Evolutionary conservation across 768 basidiomycete species (phyloP).

Genomic region (Phaffia australis): DNA sequence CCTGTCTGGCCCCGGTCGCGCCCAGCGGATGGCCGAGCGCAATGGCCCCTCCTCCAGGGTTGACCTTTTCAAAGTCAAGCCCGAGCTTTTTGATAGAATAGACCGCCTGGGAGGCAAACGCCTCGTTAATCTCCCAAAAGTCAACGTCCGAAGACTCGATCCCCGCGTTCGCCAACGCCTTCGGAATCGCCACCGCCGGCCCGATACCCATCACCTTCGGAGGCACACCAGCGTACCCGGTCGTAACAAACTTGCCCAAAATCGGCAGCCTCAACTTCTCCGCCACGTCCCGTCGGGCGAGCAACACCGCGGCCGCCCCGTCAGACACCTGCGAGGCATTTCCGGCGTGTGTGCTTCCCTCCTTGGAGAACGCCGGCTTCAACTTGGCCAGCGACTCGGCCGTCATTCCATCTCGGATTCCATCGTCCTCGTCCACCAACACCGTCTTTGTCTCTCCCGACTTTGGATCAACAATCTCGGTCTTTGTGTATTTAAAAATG

Average conservation of each 20-base stretch:
- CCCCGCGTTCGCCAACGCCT: slow-evolving; percentile 32
- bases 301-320: slow-evolving; percentile 79
- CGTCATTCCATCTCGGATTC: slow-evolving; percentile 75
- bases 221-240: slow-evolving; percentile 64
- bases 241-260: slow-evolving; percentile 69
- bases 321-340: slow-evolving; percentile 87
- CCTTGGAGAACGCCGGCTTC: slow-evolving; percentile 69
- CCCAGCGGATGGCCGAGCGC: slow-evolving; percentile 46
- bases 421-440: slow-evolving; percentile 70
- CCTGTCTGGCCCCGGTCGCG: slow-evolving; percentile 72
- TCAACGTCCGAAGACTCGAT: slow-evolving; percentile 51
- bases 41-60: slow-evolving; percentile 77
- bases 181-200: slow-evolving; percentile 77
- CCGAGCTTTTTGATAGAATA: slow-evolving; percentile 59
- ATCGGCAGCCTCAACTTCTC: slow-evolving; percentile 75
- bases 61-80: slow-evolving; percentile 67
- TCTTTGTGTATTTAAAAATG: no score
- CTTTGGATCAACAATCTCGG: slow-evolving; percentile 60
- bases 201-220: slow-evolving; percentile 86
- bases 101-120: slow-evolving; percentile 71
- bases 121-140: slow-evolving; percentile 87
- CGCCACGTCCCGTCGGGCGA: slow-evolving; percentile 67
- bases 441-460: slow-evolving; percentile 57
- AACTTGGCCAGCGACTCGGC: slow-evolving; percentile 64
- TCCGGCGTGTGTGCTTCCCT: slow-evolving; percentile 65